Percentiles rank a stretch among this genome's conserved stretches.
Conservation (phyloP, 805 yeast genomes). For the Myxozyma melibiosi region DNA sequence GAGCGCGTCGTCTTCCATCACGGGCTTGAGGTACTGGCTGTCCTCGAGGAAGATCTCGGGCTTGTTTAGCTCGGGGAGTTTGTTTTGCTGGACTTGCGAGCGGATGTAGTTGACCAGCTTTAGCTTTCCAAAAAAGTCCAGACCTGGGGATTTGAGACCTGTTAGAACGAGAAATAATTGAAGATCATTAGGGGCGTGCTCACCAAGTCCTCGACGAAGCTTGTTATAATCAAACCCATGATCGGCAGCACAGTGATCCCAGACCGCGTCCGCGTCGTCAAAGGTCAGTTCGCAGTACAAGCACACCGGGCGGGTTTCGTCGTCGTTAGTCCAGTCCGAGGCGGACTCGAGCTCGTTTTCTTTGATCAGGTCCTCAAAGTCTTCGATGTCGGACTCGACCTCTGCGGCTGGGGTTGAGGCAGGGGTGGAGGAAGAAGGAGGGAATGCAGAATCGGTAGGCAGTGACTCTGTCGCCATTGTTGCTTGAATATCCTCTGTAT, state of each 20-base stretch:
- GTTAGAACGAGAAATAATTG: background rate
- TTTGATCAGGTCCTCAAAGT: constrained; percentile 33
- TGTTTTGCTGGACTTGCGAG: constrained; percentile 24
- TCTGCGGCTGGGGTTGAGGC: background rate
- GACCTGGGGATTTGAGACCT: constrained; percentile 7
- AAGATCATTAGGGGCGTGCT: background rate
- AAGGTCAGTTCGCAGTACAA: constrained; percentile 31
- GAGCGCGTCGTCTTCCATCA: constrained; percentile 36
- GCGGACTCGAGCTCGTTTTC: constrained; percentile 38
- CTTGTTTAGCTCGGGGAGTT: constrained; percentile 20
- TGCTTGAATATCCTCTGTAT: no score
- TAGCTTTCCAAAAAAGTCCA: constrained; percentile 37
- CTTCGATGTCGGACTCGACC: constrained; percentile 25
- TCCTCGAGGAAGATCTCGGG: constrained; percentile 31
- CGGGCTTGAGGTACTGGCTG: constrained; percentile 36
- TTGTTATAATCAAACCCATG: constrained; percentile 34
- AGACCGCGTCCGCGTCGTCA: constrained; percentile 31
- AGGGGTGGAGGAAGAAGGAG: no score
- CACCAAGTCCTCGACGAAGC: constrained; percentile 23
- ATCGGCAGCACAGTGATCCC: constrained; percentile 31
- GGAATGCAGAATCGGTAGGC: no score
- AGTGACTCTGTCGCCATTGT: no score
- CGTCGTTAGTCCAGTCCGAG: constrained; percentile 36
- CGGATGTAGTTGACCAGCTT: constrained; percentile 39
- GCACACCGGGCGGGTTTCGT: constrained; percentile 33